Conservation (phyloP, 2,329 filamentous ascomycete species). For the Domatiomyces globalis region DNA sequence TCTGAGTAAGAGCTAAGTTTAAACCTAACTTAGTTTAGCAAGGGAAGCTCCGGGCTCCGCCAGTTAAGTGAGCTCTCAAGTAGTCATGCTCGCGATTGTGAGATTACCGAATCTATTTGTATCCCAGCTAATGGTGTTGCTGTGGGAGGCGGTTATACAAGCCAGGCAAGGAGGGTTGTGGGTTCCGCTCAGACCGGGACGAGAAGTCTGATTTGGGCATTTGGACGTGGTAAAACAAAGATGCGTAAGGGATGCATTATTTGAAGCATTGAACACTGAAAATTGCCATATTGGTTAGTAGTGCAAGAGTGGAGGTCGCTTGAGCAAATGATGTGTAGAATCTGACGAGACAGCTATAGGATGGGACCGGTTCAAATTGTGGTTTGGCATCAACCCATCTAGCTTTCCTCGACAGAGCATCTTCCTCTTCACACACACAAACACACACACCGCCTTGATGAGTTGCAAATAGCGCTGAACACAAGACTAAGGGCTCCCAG, state of each 20-base stretch:
- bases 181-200: too few relatives aligned
- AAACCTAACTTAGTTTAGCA: too few relatives aligned
- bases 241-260: conserved; percentile 35
- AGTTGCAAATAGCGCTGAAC: conserved; percentile 47
- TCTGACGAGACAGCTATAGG: conserved; percentile 54
- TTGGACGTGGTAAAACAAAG: conserved; percentile 40
- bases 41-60: too few relatives aligned
- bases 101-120: not conserved
- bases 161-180: not conserved
- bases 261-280: conserved; percentile 27
- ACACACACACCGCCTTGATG: conserved; percentile 46
- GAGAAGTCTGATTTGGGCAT: conserved; percentile 37
- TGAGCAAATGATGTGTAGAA: conserved; percentile 36
- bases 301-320: too few relatives aligned
- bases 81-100: not conserved
- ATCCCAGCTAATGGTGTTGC: not conserved
- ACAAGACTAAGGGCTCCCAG: conserved; percentile 48
- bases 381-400: conserved; percentile 48
- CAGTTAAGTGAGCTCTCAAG: not conserved
- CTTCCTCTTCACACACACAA: conserved; percentile 39
- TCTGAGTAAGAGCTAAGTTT: too few relatives aligned
- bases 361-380: conserved; percentile 48
- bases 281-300: conserved; percentile 23
- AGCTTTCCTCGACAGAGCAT: conserved; percentile 54
- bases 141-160: not conserved